phyloP scores from a whole-genome alignment of 306 rosid species.

The Sophora flavescens region DNA sequence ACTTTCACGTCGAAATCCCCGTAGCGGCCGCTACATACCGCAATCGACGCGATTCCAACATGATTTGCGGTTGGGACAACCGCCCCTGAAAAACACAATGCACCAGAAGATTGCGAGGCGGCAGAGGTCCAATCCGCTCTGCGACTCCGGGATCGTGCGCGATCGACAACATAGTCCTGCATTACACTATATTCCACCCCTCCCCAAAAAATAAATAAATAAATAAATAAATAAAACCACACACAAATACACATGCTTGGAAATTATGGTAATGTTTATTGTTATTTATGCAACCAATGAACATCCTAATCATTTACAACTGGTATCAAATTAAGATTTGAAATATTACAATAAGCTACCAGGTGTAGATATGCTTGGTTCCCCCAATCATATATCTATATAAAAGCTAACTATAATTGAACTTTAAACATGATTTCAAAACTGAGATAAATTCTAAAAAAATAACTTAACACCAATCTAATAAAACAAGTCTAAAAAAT shows the following conservation, averaged over 20 bases:
- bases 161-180: no score
- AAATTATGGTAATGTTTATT: constrained; percentile 11
- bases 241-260: not conserved
- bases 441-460: not conserved
- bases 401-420: constrained; percentile 8
- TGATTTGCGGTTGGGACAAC: no score
- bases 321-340: constrained; percentile 7
- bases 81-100: no score
- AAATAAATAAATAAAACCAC: not conserved
- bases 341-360: constrained; percentile 3
- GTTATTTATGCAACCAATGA: constrained; percentile 16
- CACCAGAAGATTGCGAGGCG: no score
- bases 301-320: constrained; percentile 17
- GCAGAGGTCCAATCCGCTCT: no score
- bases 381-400: not conserved
- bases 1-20: no score
- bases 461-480: constrained; percentile 2
- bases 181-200: not conserved
- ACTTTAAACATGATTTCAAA: not conserved
- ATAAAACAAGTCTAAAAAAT: not conserved
- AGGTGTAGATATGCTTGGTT: not conserved
- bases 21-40: no score
- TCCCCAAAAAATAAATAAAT: not conserved
- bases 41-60: no score
- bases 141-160: no score